Percentiles rank a stretch among this genome's conserved stretches.
Conservation (phyloP, 2,329 filamentous ascomycete species). For the Fusarium clavum region DNA sequence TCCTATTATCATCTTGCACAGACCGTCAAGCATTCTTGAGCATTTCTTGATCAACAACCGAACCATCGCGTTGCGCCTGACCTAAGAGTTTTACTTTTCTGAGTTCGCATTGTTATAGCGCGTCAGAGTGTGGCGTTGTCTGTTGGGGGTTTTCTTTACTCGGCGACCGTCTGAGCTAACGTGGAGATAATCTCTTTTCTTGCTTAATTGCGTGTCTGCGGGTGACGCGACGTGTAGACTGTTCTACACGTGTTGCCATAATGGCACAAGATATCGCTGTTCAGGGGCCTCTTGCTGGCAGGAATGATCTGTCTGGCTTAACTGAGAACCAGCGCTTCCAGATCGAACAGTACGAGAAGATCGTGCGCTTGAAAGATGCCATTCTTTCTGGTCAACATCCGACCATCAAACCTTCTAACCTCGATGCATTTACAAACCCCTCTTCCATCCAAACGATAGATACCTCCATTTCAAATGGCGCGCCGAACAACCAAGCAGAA, state of each 20-base stretch:
- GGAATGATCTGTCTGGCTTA: constrained; percentile 43
- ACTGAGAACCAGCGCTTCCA: constrained; percentile 66
- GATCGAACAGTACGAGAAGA: constrained; percentile 79
- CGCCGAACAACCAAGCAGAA: constrained; percentile 36
- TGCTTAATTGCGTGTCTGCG: constrained; percentile 15
- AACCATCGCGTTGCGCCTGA: constrained; percentile 17
- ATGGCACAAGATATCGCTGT: constrained; percentile 47
- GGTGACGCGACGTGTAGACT: constrained; percentile 41
- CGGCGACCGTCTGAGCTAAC: constrained; percentile 15
- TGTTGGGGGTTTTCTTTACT: constrained; percentile 26
- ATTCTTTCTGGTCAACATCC: constrained; percentile 82
- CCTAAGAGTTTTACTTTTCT: constrained; percentile 14
- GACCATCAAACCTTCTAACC: constrained; percentile 65
- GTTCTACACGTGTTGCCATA: constrained; percentile 27
- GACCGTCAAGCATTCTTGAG: constrained; percentile 23
- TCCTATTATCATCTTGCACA: constrained; percentile 30
- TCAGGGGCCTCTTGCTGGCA: constrained; percentile 29
- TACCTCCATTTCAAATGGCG: constrained; percentile 33
- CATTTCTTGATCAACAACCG: constrained; percentile 27
- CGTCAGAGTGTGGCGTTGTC: constrained; percentile 22
- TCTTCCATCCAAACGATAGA: constrained; percentile 39
- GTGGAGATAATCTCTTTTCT: constrained; percentile 18
- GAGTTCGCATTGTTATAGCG: constrained; percentile 13
- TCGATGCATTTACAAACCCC: constrained; percentile 44
- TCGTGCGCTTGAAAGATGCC: constrained; percentile 82